These are phyloP conservation scores for Globisporangium middletonii DNA, from an alignment of 352 stramenopile species.

Conservation along the genomic window DNA sequence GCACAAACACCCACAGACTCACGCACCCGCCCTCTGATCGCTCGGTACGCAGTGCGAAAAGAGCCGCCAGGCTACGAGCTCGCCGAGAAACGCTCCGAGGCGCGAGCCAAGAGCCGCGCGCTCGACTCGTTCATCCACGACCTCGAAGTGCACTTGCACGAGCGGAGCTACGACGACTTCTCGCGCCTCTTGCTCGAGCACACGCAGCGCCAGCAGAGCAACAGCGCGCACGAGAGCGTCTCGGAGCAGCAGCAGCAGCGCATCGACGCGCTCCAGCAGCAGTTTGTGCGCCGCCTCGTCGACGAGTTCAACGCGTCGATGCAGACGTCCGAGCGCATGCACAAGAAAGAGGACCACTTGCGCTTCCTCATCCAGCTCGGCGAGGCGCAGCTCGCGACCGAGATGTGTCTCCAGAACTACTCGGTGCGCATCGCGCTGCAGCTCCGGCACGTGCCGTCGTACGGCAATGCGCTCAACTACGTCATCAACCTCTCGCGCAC, in stretches of 20 bases:
- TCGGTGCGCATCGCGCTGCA: constrained; percentile 71
- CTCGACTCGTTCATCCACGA: constrained; percentile 62
- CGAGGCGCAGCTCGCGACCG: constrained; percentile 52
- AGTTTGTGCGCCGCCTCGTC: constrained; percentile 54
- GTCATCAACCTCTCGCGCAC: constrained; percentile 79
- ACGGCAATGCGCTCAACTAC: constrained; percentile 71
- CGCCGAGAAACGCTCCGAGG: constrained; percentile 40
- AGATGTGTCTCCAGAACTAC: constrained; percentile 84
- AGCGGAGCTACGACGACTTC: constrained; percentile 62
- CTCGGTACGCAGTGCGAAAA: constrained; percentile 26
- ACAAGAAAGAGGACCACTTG: constrained; percentile 80
- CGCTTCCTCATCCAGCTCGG: constrained; percentile 68
- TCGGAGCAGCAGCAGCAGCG: constrained; percentile 38
- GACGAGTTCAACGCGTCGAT: constrained; percentile 76
- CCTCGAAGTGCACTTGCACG: constrained; percentile 58
- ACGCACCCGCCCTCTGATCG: neutral
- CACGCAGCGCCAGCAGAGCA: constrained; percentile 27
- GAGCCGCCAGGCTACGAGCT: constrained; percentile 29
- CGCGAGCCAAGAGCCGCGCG: constrained; percentile 36
- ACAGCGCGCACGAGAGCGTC: constrained; percentile 26
- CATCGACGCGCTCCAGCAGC: constrained; percentile 42
- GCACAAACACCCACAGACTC: neutral
- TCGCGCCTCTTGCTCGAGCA: constrained; percentile 45
- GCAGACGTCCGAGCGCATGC: constrained; percentile 73
- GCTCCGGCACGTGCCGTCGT: constrained; percentile 64